A percentile compares a stretch with the other conserved stretches of the same genome.
phyloP scores from a whole-genome alignment of 2,329 filamentous ascomycete genomes.

The Paecilomyces fulvus region DNA sequence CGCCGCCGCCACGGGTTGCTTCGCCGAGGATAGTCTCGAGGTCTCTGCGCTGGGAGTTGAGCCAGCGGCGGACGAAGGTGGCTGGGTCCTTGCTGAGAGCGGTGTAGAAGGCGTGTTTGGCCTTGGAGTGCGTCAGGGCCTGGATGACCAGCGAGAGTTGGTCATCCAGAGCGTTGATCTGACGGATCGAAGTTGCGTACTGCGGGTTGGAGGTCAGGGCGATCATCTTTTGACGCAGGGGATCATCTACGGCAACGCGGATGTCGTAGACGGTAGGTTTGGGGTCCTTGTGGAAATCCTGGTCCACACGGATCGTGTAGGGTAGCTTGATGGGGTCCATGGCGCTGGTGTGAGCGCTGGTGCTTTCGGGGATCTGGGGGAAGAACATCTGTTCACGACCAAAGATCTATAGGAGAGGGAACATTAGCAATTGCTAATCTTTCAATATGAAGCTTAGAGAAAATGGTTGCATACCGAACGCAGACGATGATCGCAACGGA shows the following conservation, averaged over 20 bases:
- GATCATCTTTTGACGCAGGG: conserved; percentile 59
- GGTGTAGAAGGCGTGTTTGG: conserved; percentile 81
- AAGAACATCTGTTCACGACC: conserved; percentile 71
- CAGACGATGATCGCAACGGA: conserved; percentile 79
- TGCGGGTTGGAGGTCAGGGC: conserved; percentile 60
- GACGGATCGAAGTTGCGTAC: conserved; percentile 63
- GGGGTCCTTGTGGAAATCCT: conserved; percentile 66
- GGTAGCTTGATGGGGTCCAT: conserved; percentile 73
- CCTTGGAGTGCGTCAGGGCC: conserved; percentile 73
- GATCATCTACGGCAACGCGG: conserved; percentile 74
- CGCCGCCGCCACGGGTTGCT: conserved; percentile 50
- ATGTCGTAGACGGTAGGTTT: conserved; percentile 84
- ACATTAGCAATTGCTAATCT: conserved; percentile 1
- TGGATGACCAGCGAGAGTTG: conserved; percentile 77
- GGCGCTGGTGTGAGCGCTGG: conserved; percentile 67
- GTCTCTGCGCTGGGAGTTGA: conserved; percentile 84
- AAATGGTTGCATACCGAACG: conserved; percentile 52
- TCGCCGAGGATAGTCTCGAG: conserved; percentile 83
- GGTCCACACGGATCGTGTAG: conserved; percentile 91
- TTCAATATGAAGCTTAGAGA: neutral
- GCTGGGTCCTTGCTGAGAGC: conserved; percentile 73
- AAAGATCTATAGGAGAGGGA: conserved; percentile 53
- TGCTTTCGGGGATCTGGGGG: conserved; percentile 72
- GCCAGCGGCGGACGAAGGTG: conserved; percentile 77
- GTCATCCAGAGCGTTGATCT: conserved; percentile 71